These are phyloP conservation scores for Bjerkandera adusta DNA, from an alignment of 1,284 basidiomycete genomes.

Conservation along the genomic window DNA sequence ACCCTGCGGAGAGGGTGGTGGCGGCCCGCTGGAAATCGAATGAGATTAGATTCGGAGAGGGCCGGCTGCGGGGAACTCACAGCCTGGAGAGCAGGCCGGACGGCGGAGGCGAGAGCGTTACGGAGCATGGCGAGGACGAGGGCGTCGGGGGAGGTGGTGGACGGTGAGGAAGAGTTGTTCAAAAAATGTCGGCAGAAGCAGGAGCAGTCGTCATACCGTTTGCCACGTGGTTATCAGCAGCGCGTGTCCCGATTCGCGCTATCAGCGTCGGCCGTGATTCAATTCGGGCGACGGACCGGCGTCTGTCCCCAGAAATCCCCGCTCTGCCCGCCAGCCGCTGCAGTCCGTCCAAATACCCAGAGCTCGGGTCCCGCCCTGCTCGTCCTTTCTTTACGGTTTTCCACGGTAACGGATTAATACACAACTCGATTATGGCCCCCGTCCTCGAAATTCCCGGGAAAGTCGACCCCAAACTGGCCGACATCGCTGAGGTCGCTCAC, in stretches of 20 bases:
- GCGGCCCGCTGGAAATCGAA: constrained; percentile 53
- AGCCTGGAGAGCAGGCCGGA: constrained; percentile 54
- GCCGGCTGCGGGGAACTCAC: constrained; percentile 37
- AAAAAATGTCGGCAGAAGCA: constrained; percentile 18
- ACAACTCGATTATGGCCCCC: constrained; percentile 18
- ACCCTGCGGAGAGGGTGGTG: constrained; percentile 80
- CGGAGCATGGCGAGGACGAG: constrained; percentile 54
- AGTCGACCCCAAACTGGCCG: constrained; percentile 1
- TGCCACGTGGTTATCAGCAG: constrained; percentile 10
- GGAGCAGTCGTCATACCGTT: constrained; percentile 8
- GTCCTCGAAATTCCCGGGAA: constrained; percentile 7
- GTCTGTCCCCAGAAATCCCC: not conserved
- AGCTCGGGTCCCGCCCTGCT: constrained; percentile 11
- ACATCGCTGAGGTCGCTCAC: constrained; percentile 28
- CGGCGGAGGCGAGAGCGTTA: constrained; percentile 55
- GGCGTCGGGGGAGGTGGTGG: constrained; percentile 17
- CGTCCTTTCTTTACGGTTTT: constrained; percentile 20
- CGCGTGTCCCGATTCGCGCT: constrained; percentile 1
- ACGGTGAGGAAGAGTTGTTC: constrained; percentile 12
- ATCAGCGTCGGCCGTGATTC: constrained; percentile 3
- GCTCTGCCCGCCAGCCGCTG: not conserved
- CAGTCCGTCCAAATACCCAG: not conserved
- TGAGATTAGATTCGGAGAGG: constrained; percentile 8
- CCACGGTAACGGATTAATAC: no score
- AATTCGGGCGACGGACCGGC: constrained; percentile 1